phyloP scores from a whole-genome alignment of 305 asterid genomes.

The Euphrasia arctica region DNA sequence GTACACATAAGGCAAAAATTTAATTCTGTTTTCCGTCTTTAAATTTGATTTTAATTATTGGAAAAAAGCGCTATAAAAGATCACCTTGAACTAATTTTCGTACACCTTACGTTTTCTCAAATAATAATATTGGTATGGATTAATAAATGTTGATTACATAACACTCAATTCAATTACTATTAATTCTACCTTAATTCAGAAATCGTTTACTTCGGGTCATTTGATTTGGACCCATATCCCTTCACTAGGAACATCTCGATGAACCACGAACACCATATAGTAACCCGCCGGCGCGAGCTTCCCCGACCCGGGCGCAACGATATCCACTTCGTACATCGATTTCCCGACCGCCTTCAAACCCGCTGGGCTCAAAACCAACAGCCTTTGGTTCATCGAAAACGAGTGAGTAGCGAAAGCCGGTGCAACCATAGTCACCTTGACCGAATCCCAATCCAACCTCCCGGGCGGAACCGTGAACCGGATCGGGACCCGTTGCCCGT shows the following conservation, averaged over 20 bases:
- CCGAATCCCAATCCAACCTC: slow-evolving; percentile 16
- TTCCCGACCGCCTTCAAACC: slow-evolving; percentile 22
- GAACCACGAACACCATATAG: slow-evolving; percentile 60
- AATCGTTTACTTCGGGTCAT: slow-evolving; percentile 6
- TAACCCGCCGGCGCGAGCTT: slow-evolving; percentile 58
- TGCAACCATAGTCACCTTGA: slow-evolving; percentile 47
- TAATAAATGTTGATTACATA: no score
- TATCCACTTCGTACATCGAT: slow-evolving; percentile 27
- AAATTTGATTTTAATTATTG: not conserved
- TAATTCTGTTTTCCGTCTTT: not conserved
- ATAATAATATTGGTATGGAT: no score
- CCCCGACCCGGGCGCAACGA: slow-evolving; percentile 33
- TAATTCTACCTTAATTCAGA: no score
- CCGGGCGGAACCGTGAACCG: slow-evolving; percentile 37
- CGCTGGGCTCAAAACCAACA: slow-evolving; percentile 35
- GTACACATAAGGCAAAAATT: no score
- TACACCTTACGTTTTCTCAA: no score
- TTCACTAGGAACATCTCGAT: slow-evolving; percentile 55
- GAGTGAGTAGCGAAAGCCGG: slow-evolving; percentile 69
- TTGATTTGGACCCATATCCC: slow-evolving; percentile 57
- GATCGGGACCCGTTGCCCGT: slow-evolving; percentile 27
- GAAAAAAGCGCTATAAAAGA: no score
- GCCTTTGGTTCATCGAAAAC: slow-evolving; percentile 66
- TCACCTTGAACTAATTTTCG: no score
- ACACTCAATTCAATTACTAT: no score